phyloP scores from a whole-genome alignment of 1,139 yeast species.

The Taiozyma onychis region DNA sequence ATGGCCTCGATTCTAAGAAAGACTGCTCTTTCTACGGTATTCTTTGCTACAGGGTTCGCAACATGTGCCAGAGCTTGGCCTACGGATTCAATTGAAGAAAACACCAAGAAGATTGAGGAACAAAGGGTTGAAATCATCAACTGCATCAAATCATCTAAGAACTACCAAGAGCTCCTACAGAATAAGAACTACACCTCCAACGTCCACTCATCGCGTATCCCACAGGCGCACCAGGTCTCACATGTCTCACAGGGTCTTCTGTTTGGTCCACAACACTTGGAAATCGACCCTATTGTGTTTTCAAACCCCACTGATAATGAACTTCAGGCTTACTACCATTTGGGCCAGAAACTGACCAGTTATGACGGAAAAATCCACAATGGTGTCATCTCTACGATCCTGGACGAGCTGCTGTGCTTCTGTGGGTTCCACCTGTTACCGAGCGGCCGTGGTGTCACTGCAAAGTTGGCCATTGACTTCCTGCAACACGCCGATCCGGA shows the following conservation, averaged over 20 bases:
- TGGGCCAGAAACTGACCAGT: conserved; percentile 60
- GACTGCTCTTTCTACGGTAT: conserved; percentile 32
- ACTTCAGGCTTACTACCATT: conserved; percentile 57
- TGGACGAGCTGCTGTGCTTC: conserved; percentile 83
- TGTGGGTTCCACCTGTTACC: conserved; percentile 90
- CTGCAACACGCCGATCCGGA: conserved; percentile 59
- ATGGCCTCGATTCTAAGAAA: conserved; percentile 21
- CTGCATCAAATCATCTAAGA: conserved; percentile 29
- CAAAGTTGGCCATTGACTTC: conserved; percentile 63
- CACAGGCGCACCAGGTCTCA: conserved; percentile 53
- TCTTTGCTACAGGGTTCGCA: conserved; percentile 44
- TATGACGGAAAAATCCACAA: conserved; percentile 74
- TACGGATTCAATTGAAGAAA: conserved; percentile 32
- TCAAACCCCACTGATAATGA: conserved; percentile 40
- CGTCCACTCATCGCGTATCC: conserved; percentile 43
- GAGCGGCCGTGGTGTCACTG: conserved; percentile 86
- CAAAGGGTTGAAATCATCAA: conserved; percentile 32
- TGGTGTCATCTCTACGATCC: conserved; percentile 74
- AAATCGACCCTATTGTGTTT: conserved; percentile 62
- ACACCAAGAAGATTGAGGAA: conserved; percentile 24
- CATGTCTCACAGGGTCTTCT: conserved; percentile 65
- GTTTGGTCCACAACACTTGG: conserved; percentile 55
- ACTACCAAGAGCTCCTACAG: conserved; percentile 30
- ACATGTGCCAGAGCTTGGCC: conserved; percentile 39
- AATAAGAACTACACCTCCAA: conserved; percentile 27